Evolutionary conservation across 2,329 filamentous ascomycete species (phyloP).

Genomic region (Paramyrothecium sp.): DNA sequence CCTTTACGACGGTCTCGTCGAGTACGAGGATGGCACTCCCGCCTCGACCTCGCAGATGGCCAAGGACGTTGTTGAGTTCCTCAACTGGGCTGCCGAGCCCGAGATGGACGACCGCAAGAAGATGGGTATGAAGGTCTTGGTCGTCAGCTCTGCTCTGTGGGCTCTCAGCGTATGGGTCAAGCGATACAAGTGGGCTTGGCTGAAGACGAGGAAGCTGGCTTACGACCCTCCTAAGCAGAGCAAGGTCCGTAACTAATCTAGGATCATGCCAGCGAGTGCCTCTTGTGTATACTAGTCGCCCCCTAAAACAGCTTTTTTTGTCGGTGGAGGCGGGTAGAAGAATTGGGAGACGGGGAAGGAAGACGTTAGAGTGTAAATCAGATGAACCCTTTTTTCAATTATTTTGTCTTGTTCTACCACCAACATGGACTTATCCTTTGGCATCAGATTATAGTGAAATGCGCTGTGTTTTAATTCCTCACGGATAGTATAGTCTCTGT

Average conservation of each 20-base stretch:
- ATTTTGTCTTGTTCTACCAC: conserved; percentile 18
- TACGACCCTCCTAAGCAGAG: conserved; percentile 73
- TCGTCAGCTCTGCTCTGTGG: conserved; percentile 74
- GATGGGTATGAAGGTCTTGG: conserved; percentile 97
- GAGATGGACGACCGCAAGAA: conserved; percentile 99
- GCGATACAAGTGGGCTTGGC: conserved; percentile 97
- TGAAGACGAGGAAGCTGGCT: conserved; percentile 93
- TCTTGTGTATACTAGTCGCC: conserved; percentile 42
- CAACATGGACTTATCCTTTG: not conserved
- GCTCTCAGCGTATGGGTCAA: conserved; percentile 95
- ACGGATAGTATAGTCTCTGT: too few relatives aligned
- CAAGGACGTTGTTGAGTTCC: conserved; percentile 97
- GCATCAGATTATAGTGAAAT: too few relatives aligned
- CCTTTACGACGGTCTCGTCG: conserved; percentile 93
- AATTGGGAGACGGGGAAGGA: conserved; percentile 28
- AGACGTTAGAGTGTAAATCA: conserved; percentile 51
- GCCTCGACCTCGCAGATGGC: conserved; percentile 98
- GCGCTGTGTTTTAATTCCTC: too few relatives aligned
- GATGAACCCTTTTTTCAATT: conserved; percentile 40
- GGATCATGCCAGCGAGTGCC: conserved; percentile 14
- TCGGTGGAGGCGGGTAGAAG: conserved; percentile 40
- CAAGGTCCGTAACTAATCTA: conserved; percentile 47
- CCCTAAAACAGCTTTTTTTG: conserved; percentile 40
- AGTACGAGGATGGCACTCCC: conserved; percentile 95
- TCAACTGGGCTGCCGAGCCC: conserved; percentile 98